A percentile compares a stretch with the other conserved stretches of the same genome.
These are phyloP conservation scores for Yarrowia deformans DNA, from an alignment of 805 yeast genomes.

Conservation along the genomic window DNA sequence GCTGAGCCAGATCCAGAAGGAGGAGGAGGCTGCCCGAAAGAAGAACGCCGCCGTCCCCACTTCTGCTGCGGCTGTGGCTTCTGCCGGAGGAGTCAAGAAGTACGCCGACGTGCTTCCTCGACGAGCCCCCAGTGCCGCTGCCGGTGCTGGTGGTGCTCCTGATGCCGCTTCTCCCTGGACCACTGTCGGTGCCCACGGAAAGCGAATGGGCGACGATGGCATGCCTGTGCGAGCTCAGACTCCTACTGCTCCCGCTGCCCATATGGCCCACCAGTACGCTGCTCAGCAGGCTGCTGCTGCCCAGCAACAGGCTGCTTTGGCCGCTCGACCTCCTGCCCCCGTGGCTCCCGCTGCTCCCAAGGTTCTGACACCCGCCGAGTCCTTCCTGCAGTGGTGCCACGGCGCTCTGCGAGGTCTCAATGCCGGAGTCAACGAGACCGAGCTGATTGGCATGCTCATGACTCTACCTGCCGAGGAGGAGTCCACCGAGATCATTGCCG, in stretches of 20 bases:
- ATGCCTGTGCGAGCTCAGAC: slow-evolving; percentile 31
- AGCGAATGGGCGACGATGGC: slow-evolving; percentile 30
- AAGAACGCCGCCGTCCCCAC: background rate
- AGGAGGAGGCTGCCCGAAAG: slow-evolving; percentile 49
- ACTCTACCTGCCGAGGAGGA: slow-evolving; percentile 80
- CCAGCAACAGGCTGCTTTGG: slow-evolving; percentile 41
- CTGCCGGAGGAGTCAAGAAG: background rate
- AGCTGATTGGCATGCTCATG: slow-evolving; percentile 77
- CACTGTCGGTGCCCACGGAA: slow-evolving; percentile 32
- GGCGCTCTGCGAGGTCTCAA: slow-evolving; percentile 59
- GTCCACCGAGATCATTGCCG: slow-evolving; percentile 85
- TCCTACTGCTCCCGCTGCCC: slow-evolving; percentile 42
- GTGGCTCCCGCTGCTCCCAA: slow-evolving; percentile 38
- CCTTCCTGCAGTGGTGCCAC: slow-evolving; percentile 54
- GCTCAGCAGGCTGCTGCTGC: slow-evolving; percentile 39
- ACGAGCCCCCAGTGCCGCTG: slow-evolving; percentile 15
- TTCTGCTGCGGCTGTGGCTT: slow-evolving; percentile 17
- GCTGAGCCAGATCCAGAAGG: slow-evolving; percentile 52
- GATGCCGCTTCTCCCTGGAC: slow-evolving; percentile 29
- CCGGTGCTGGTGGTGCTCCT: background rate
- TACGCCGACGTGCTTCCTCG: slow-evolving; percentile 36
- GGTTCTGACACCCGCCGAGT: slow-evolving; percentile 42
- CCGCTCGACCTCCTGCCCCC: slow-evolving; percentile 41
- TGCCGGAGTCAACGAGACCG: slow-evolving; percentile 77
- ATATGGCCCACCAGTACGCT: slow-evolving; percentile 45